Evolutionary conservation across 2,329 filamentous ascomycete species (phyloP), one percentile per base, ranked within the genome.

Genomic region (Chrysosphaeria jannelii): DNA sequence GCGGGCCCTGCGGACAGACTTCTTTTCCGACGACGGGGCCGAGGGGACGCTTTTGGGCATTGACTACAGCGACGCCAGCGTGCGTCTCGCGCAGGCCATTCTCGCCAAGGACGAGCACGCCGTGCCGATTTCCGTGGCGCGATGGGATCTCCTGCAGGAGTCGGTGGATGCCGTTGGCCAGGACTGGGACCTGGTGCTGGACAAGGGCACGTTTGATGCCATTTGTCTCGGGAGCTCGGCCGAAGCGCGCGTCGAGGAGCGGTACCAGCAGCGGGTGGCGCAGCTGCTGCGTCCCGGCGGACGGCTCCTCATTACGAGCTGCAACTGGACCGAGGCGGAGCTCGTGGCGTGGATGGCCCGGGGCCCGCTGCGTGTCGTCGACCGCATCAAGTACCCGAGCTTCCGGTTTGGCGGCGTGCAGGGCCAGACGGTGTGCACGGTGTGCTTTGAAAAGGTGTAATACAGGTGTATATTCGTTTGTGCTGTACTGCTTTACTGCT

Each of bases 121-220:
- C 16, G 16, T 57, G 21, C 38, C 44, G 21, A 58, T 61, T 28
- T 31, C 31, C 8, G 44, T 57, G 23, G n/a, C n/a, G n/a, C n/a
- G n/a, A n/a, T 76, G 69, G 64, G 64, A 72, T 37, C 51, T 72
- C 25, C 45, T 78, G 4, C 37, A 38, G 7, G 47, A 47, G 2
- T 6, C 19, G 11, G 23, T 25, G 2, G 14, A 12, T 4, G 16
- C 16, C 16, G 13, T 13, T 6, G 11, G 24, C 8, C 17, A 28
- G 0, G 71, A 71, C 1, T 93, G 79, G 48, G 78, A 93, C 43
- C 62, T 91, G 0, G 68, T 91, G 0, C 57, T 91, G n/a, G 85
- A 97, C 45, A 97, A 97, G 47, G 85, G 85, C 21, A 97, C 85
- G 1, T 97, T 93, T 41, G 85, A 97, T 48, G 85, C 85, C 8